Evolutionary conservation across 2,329 filamentous ascomycete species (phyloP), one percentile per base, ranked within the genome.

Genomic region (Claviceps capensis): DNA sequence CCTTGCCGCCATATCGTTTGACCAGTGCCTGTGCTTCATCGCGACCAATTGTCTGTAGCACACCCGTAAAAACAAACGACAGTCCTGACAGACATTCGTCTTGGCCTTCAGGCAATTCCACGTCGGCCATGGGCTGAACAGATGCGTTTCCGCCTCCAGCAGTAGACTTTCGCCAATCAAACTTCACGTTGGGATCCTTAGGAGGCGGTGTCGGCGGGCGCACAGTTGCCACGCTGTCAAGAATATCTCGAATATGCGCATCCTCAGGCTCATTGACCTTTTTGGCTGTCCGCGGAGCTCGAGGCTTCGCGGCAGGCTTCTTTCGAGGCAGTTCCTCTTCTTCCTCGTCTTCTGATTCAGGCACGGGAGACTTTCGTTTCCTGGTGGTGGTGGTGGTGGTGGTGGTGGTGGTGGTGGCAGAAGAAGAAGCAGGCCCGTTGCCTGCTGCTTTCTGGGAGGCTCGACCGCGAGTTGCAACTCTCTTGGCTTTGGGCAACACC

Each of bases 1-100:
- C 83, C 68, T 95, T 97, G 50, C 93, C 93, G 43, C 93, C 94
- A 65, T 96, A 94, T 56, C 84, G 82, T 67, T 98, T 98, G 52
- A 97, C 88, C 17, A 98, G 73, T 44, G 79, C 82, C 58, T 90
- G 84, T 1, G 81, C 91, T 60, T 95, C 89, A 5, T 95, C 89
- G 55, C 93, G 82, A 45, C 86, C 83, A 52, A 97, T 78, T 0
- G 79, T 83, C 55, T 86, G 79, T 41, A 97, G 73, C 23, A 96
- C 76, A 23, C 93, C 93, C 0, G 94, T 98, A 61, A 98, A 98
- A 30, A 98, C 93, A 63, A 98, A 98, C 0, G 82, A 86, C 52
- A 97, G 74, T 0, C 94, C 93, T 51, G 83, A 83, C 52, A 98
- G 77, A 63, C 93, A 98, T 60, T 96, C 94, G 11, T 93, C 87